Conservation (phyloP, 2,329 filamentous ascomycete species). For the Botryotinia convoluta region DNA sequence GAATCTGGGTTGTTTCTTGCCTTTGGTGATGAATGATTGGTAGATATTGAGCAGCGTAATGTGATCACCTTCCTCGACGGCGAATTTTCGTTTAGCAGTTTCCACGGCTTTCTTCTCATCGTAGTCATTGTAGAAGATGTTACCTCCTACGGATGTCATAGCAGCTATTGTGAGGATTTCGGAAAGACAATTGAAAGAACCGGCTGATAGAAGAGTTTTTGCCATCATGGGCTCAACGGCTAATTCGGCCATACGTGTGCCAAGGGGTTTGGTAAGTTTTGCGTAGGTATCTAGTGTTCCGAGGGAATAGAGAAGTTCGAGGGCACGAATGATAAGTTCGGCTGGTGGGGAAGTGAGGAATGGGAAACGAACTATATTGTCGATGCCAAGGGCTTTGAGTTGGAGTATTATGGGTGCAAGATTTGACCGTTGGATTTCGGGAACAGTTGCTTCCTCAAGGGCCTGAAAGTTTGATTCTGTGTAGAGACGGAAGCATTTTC, state of each 20-base stretch:
- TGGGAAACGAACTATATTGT: conserved; percentile 88
- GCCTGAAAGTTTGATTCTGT: conserved; percentile 69
- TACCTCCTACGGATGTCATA: conserved; percentile 85
- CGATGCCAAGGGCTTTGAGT: conserved; percentile 90
- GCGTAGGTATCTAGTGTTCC: conserved; percentile 87
- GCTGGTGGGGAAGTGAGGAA: conserved; percentile 85
- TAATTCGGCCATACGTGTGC: conserved; percentile 86
- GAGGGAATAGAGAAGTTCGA: conserved; percentile 83
- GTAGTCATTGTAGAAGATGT: conserved; percentile 78
- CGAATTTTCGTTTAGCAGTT: conserved; percentile 74
- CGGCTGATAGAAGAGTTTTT: conserved; percentile 75
- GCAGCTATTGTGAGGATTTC: conserved; percentile 91
- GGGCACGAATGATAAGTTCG: conserved; percentile 77
- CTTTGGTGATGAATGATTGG: conserved; percentile 78
- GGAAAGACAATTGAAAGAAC: conserved; percentile 72
- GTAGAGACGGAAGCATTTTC: conserved; percentile 93
- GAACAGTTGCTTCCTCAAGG: conserved; percentile 71
- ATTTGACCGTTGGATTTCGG: conserved; percentile 91
- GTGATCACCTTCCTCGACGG: conserved; percentile 91
- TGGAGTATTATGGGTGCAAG: conserved; percentile 85
- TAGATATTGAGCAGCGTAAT: conserved; percentile 92
- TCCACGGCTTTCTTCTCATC: conserved; percentile 75
- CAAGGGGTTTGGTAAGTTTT: conserved; percentile 85
- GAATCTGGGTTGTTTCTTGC: conserved; percentile 79
- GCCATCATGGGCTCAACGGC: conserved; percentile 95